A percentile compares a stretch with the other conserved stretches of the same genome.
These are phyloP conservation scores for Penicillium polonicum DNA, from an alignment of 2,329 filamentous ascomycete genomes.

Conservation along the genomic window DNA sequence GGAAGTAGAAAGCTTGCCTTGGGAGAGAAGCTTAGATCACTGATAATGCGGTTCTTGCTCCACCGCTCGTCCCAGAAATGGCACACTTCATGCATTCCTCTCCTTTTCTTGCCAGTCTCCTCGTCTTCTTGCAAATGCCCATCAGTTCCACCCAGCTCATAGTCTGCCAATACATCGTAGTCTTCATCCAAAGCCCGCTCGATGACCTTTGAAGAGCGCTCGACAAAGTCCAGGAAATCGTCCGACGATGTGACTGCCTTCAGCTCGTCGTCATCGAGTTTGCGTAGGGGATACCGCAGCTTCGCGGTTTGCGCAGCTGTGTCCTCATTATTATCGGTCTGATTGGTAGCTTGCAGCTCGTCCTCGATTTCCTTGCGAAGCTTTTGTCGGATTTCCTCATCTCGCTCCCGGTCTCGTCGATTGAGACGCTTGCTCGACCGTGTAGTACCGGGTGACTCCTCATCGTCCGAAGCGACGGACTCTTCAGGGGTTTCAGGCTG, in stretches of 20 bases:
- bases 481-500: constrained; percentile 55
- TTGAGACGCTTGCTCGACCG: constrained; percentile 69
- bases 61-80: constrained; percentile 95
- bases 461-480: constrained; percentile 62
- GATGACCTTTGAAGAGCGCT: constrained; percentile 94
- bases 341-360: constrained; percentile 72
- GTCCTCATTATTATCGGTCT: constrained; percentile 34
- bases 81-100: constrained; percentile 69
- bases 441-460: constrained; percentile 55
- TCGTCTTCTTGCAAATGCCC: constrained; percentile 79
- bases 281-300: constrained; percentile 70
- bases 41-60: constrained; percentile 98
- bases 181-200: constrained; percentile 93
- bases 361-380: constrained; percentile 89
- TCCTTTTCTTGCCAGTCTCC: constrained; percentile 48
- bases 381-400: constrained; percentile 84
- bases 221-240: constrained; percentile 93
- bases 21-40: constrained; percentile 89
- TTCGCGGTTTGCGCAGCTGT: constrained; percentile 45
- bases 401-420: constrained; percentile 73
- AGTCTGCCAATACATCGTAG: constrained; percentile 94
- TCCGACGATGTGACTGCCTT: constrained; percentile 86
- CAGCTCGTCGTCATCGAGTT: constrained; percentile 79
- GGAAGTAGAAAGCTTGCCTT: constrained; percentile 54
- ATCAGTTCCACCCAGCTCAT: constrained; percentile 73